Evolutionary conservation across 805 yeast genomes (phyloP).

Genomic region (Myxozyma kluyveri): DNA sequence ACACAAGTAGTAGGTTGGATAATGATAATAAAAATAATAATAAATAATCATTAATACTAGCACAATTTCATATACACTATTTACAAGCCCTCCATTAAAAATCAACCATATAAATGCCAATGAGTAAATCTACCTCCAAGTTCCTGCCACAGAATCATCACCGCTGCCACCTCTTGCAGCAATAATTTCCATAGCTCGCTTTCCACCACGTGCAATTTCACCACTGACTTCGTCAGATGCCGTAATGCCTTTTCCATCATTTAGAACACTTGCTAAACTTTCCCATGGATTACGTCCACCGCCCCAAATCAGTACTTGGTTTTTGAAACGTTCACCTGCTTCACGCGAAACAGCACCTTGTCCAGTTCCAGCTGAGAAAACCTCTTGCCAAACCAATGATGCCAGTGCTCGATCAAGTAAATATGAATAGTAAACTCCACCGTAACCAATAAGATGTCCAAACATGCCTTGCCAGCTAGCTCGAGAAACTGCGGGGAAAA

Average conservation of each 20-base stretch:
- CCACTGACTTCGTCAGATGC: constrained; percentile 77
- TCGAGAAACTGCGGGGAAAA: constrained; percentile 57
- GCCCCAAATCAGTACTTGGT: constrained; percentile 82
- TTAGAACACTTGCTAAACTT: no score
- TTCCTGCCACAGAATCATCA: constrained; percentile 17
- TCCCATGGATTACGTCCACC: constrained; percentile 89
- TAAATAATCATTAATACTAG: no score
- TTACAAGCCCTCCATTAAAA: no score
- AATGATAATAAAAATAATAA: no score
- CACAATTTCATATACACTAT: no score
- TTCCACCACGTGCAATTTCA: constrained; percentile 65
- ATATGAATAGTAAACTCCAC: constrained; percentile 91
- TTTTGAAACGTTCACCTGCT: constrained; percentile 74
- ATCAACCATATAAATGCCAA: no score
- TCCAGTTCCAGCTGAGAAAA: constrained; percentile 47
- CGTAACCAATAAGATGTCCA: constrained; percentile 90
- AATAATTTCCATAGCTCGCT: constrained; percentile 55
- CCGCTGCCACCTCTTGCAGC: constrained; percentile 19
- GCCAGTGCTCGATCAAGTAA: constrained; percentile 91
- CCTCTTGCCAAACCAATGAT: constrained; percentile 70
- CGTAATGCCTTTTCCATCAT: no score
- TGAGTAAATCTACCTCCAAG: constrained; percentile 13
- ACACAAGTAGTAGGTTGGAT: no score
- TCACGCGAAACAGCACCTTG: constrained; percentile 65
- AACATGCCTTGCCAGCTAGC: constrained; percentile 93